phyloP scores from a whole-genome alignment of 257 asterid species.

The Lavandula angustifolia region DNA sequence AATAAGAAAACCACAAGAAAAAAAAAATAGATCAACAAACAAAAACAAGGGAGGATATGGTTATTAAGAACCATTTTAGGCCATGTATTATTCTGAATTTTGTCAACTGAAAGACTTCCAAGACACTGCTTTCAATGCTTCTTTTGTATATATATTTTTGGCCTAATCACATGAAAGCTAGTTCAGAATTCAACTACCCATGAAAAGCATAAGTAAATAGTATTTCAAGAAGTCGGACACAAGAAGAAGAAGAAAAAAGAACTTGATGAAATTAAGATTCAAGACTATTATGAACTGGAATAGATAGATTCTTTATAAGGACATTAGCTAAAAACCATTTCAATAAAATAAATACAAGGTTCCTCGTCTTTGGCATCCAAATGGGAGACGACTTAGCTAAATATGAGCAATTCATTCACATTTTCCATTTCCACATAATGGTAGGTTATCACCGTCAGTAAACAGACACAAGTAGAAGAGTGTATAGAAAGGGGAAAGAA shows the following conservation, averaged over 20 bases:
- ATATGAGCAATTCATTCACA: neutral
- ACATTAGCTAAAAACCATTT: conserved; percentile 4
- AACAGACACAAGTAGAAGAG: neutral
- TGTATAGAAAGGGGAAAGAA: neutral
- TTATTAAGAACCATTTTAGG: neutral
- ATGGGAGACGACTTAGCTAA: conserved; percentile 14
- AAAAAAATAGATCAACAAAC: neutral
- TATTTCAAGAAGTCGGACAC: neutral
- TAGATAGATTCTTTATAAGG: neutral
- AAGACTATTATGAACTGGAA: neutral
- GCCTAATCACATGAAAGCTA: conserved; percentile 1
- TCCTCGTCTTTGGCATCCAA: conserved; percentile 6
- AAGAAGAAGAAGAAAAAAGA: neutral
- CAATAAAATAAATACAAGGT: neutral
- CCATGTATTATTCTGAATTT: neutral
- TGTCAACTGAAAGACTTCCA: neutral
- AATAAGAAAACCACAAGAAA: conserved; percentile 16
- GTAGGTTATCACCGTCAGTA: neutral
- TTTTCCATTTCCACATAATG: neutral
- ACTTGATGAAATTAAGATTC: neutral
- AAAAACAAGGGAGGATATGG: conserved; percentile 14
- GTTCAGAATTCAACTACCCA: neutral
- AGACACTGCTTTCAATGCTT: neutral
- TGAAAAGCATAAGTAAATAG: neutral
- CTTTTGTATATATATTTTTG: neutral